Evolutionary conservation across 179 eudicot species (phyloP), one percentile per base, ranked within the genome.

Genomic region (Spinacia oleracea): DNA sequence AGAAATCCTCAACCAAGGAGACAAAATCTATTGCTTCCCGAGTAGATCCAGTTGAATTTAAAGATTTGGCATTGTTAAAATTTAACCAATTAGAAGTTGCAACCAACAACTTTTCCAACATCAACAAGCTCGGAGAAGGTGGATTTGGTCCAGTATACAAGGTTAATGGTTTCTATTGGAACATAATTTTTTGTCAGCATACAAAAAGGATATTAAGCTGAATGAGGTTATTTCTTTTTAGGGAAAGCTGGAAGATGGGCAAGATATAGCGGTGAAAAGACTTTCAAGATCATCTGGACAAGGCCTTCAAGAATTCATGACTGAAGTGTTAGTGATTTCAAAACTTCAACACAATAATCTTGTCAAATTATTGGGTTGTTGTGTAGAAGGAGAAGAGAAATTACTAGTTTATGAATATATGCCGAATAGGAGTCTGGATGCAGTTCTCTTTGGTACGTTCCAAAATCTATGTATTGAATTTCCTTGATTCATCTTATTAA

Each of bases 321-420:
- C 84, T 68, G 87, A 86, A 70, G 80, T 84, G 2, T 23, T 42
- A 27, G 64, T 88, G 34, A 86, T 86, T n/a, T 83, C 90, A 0
- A 78, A 82, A 46, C 86, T 88, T 62, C 90, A 86, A 43, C 90
- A 88, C 42, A 78, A 83, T 20, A 88, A 88, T 75, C 88, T 88
- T 23, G 87, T 88, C 25, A 76, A 78, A 34, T 69, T 88, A 0
- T 70, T 84, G 31, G 88, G 86, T 25, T 85, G 87, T 73, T 85
- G 90, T 72, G 72, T 85, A 20, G 80, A 85, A 45, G 69, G 76
- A 66, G 88, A 86, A 9, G 88, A 87, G 40, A 87, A 80, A 42
- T 46, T 87, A 15, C 50, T 87, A 9, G 25, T 87, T 14, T 87
- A 85, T 50, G 86, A 87, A 46, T 85, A 77, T 76, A 45, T 87